Base-by-base conservation (phyloP, 495 filamentous ascomycete species). In the Penicillium coprophilum region DNA sequence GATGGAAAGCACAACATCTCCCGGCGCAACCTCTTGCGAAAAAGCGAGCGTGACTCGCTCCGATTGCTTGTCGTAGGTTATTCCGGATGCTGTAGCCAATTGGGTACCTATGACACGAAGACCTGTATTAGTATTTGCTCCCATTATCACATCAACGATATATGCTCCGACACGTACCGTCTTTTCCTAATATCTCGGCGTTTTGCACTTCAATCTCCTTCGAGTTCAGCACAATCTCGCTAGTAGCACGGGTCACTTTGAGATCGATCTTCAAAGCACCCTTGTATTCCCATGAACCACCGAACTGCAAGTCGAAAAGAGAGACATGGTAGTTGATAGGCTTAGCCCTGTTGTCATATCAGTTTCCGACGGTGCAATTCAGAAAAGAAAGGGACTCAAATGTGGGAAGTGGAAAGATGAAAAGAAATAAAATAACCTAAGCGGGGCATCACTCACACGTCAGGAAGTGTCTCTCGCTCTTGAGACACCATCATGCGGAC, bases 291-390 rank as follows among this genome's bases (percentile, higher is more conserved):
- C 91, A 98, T 20, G 73, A 73, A 57, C 83, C 76, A 65, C 77
- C 78, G 68, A 90, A 73, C 62, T 96, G 85, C 53, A 98, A 68
- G 58, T 92, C 87, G 67, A 79, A 85, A 51, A 98, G 82, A 23
- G 85, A 89, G 53, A 98, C 80, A 65, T 84, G 78, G 75, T 98
- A 98, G 70, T 96, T 88, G 55, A 80, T 77, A 1, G 94, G 91
- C 70, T 92, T 94, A 66, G 91, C 83, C 63, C 84, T 87, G 38
- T 53, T 50, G 10, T 17, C n/a, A 20, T 48, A 24, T 60, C 30
- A 57, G 50, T 9, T 39, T 41, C 15, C 17, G 34, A 13, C 10
- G 19, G 8, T 28, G 17, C 11, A 31, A 40, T 8, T 9, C 15
- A 41, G 31, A 51, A 39, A 39, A 30, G 28, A 34, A 50, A 21